Conservation (phyloP, 2,329 filamentous ascomycete genomes). For the Pyrenophora graminea region DNA sequence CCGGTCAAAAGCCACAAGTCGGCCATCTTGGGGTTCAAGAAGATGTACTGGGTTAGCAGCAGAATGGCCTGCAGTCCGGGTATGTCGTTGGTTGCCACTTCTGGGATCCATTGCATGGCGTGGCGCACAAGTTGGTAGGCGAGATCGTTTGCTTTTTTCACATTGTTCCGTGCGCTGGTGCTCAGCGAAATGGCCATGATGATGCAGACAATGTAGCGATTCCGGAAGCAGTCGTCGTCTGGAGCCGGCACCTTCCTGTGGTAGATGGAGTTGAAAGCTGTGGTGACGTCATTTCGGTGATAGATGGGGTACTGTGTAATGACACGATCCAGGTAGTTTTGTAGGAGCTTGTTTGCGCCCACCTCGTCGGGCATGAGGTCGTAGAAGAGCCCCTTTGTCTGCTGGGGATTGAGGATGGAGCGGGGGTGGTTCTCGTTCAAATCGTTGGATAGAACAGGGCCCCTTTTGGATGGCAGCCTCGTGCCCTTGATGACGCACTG, state of each 20-base stretch:
- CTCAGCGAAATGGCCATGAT: conserved; percentile 46
- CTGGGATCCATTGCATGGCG: conserved; percentile 44
- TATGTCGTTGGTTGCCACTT: conserved; percentile 44
- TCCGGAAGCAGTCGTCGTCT: conserved; percentile 33
- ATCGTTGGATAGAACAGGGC: conserved; percentile 41
- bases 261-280: conserved; percentile 42
- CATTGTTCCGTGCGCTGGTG: conserved; percentile 41
- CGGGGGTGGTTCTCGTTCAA: conserved; percentile 43
- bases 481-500: conserved; percentile 45
- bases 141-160: conserved; percentile 38
- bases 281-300: conserved; percentile 39
- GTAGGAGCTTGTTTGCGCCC: conserved; percentile 38
- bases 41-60: conserved; percentile 43
- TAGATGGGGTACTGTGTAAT: conserved; percentile 47
- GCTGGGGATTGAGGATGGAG: conserved; percentile 44
- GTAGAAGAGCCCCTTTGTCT: conserved; percentile 29
- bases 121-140: conserved; percentile 41
- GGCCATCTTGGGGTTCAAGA: conserved; percentile 44
- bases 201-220: conserved; percentile 44
- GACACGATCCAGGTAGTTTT: conserved; percentile 41
- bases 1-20: conserved; percentile 46
- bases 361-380: conserved; percentile 37
- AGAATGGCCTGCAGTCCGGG: conserved; percentile 42
- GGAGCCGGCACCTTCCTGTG: conserved; percentile 28
- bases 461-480: conserved; percentile 40